Base-by-base conservation (phyloP, 164 flowering plant species). In the Umbilicus rupestris region DNA sequence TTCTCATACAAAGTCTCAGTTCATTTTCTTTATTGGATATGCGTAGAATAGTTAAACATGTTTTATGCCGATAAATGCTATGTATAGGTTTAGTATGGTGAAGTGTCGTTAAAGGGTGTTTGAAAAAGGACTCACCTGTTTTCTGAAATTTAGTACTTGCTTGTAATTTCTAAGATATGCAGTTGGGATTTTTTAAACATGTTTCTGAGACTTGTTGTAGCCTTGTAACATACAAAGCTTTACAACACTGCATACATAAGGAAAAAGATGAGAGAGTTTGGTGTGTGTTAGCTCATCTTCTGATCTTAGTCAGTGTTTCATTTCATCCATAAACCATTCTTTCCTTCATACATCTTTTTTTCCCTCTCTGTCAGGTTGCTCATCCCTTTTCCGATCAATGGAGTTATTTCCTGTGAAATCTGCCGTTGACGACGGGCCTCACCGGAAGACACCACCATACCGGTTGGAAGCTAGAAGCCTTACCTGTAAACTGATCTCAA, bases 231-330 rank as follows among this genome's bases (percentile, higher is more conserved):
- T 55, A 55, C 60, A 55, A 55, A 19, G 55, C 44, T 41, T 41
- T 41, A 41, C 6, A 41, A 41, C 44, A 41, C 44, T n/a, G 55
- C 60, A 26, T 55, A 55, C 60, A 26, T 28, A 55, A 55, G 60
- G 29, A 55, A 55, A 28, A 55, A 11, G 15, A 52, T 2, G 14
- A 16, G 33, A 2, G 3, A 28, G 60, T 55, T 55, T 55, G 60
- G 60, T 55, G 60, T 55, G 33, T 55, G 35, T 55, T 55, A 55
- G 60, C 60, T 55, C 60, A 55, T 55, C 60, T 55, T 55, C 60
- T 55, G 33, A 26, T 28, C 60, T 30, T 55, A 28, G 7, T 55
- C 60, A 55, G 60, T 55, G 31, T 28, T 55, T 55, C 60, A 55
- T 33, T 55, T 55, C 60, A 26, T 55, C 33, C 60, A 55, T 55